Evolutionary conservation across 2,329 filamentous ascomycete genomes (phyloP), one percentile per base, ranked within the genome.

Genomic region (Colletotrichum falcatum): DNA sequence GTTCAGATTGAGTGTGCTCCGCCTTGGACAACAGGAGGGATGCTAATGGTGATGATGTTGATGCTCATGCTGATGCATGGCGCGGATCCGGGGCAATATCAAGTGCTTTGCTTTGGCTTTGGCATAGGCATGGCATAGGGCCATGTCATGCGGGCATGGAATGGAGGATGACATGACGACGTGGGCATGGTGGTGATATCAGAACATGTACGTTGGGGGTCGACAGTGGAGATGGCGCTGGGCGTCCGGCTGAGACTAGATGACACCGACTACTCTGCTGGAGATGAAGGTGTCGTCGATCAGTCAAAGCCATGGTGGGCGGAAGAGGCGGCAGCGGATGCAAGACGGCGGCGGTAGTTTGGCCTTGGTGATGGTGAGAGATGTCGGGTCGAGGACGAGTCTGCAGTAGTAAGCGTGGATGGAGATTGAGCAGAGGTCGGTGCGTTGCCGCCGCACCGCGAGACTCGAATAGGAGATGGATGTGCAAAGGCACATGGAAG

Each of bases 211-310:
- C 7, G n/a, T 16, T 8, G 12, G 5, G 14, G 6, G 48, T 39
- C n/a, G 9, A 49, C 23, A 42, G 30, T 67, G 67, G 67, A 62
- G 67, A 66, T 67, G 64, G 42, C 46, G 33, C 20, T 67, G 53
- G 58, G 55, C 58, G 64, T 26, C 23, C 56, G 64, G 64, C 53
- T 58, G 64, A 39, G 51, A 67, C 67, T 70, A 70, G 26, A 62
- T 42, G 46, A 37, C 67, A 70, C 67, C 58, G 64, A 37, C 64
- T 70, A 26, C 54, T 67, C 54, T 70, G 64, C 67, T 61, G 33
- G 53, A 70, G 64, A 70, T 70, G 67, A 67, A 62, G 64, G 67
- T 59, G 51, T 26, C n/a, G 67, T 46, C 44, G 64, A 67, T 67
- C 49, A 37, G 37, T 62, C 48, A n/a, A 53, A 62, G 60, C 51